These are phyloP conservation scores for Stentor coeruleus DNA, from an alignment of 73 alveolate species.

Conservation along the genomic window DNA sequence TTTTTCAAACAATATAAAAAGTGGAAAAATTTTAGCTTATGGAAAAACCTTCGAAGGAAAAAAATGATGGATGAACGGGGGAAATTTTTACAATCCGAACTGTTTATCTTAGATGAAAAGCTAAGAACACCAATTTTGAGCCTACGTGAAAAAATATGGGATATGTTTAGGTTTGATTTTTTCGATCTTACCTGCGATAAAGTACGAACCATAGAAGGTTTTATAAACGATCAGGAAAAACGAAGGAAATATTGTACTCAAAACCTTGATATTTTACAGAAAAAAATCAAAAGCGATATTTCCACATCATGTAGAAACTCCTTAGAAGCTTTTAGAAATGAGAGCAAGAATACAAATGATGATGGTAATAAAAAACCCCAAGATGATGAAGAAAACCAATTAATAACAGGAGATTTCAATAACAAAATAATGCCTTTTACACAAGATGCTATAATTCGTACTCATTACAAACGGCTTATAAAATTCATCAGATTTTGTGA, in stretches of 20 bases:
- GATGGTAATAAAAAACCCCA: slow-evolving; percentile 55
- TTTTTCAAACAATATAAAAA: slow-evolving; percentile 68
- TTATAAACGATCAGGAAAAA: slow-evolving; percentile 48
- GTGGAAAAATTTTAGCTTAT: slow-evolving; percentile 77
- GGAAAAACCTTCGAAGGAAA: slow-evolving; percentile 83
- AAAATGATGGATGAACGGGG: slow-evolving; percentile 64
- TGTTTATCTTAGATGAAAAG: slow-evolving; percentile 72
- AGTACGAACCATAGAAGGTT: slow-evolving; percentile 59
- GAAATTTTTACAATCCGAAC: slow-evolving; percentile 60
- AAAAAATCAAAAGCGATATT: slow-evolving; percentile 54
- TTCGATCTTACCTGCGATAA: slow-evolving; percentile 54
- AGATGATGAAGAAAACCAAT: slow-evolving; percentile 57
- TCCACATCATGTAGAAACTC: slow-evolving; percentile 66
- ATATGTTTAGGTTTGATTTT: slow-evolving; percentile 56
- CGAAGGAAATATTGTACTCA: slow-evolving; percentile 43
- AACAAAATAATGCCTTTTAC: slow-evolving; percentile 92
- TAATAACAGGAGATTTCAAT: slow-evolving; percentile 83
- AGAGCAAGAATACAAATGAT: slow-evolving; percentile 68
- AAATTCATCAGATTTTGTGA: slow-evolving; percentile 91
- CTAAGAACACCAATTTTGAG: slow-evolving; percentile 65
- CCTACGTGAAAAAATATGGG: slow-evolving; percentile 53
- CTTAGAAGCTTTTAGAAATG: slow-evolving; percentile 69
- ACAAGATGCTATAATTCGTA: slow-evolving; percentile 94
- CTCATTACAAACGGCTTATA: slow-evolving; percentile 90
- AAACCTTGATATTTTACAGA: slow-evolving; percentile 52